These are phyloP conservation scores for Heterobasidion parviporum DNA, from an alignment of 1,284 basidiomycete genomes.

Conservation along the genomic window DNA sequence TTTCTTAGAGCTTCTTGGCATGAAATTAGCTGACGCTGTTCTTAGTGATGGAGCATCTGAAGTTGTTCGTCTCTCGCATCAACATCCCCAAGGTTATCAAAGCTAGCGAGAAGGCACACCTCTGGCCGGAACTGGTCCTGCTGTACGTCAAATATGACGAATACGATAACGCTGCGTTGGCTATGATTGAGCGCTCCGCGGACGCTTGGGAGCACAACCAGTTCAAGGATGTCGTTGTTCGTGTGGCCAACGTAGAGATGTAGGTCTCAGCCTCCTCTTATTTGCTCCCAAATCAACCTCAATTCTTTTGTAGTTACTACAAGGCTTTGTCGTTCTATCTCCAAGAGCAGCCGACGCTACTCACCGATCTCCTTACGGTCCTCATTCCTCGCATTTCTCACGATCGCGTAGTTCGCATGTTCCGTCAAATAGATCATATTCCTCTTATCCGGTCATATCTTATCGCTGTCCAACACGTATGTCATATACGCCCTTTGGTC, in stretches of 20 bases:
- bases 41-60: conserved; percentile 97
- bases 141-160: conserved; percentile 98
- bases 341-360: conserved; percentile 86
- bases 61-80: conserved; percentile 94
- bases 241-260: conserved; percentile 98
- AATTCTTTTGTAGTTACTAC: conserved; percentile 58
- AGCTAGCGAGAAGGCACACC: conserved; percentile 91
- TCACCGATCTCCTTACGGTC: conserved; percentile 91
- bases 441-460: conserved; percentile 95
- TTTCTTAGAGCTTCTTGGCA: not conserved
- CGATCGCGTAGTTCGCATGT: conserved; percentile 90
- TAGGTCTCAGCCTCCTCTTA: conserved; percentile 26
- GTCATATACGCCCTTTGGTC: not conserved
- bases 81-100: conserved; percentile 96
- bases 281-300: conserved; percentile 5
- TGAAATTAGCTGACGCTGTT: not conserved
- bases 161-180: conserved; percentile 92
- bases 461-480: conserved; percentile 89
- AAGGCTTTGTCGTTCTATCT: conserved; percentile 86
- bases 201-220: conserved; percentile 99
- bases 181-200: conserved; percentile 96
- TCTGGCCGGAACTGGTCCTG: conserved; percentile 99
- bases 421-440: conserved; percentile 92
- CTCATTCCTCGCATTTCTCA: conserved; percentile 93
- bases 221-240: conserved; percentile 94